Evolutionary conservation across 306 rosid genomes (phyloP), one percentile per base, ranked within the genome.

Genomic region (Mimosa pudica): DNA sequence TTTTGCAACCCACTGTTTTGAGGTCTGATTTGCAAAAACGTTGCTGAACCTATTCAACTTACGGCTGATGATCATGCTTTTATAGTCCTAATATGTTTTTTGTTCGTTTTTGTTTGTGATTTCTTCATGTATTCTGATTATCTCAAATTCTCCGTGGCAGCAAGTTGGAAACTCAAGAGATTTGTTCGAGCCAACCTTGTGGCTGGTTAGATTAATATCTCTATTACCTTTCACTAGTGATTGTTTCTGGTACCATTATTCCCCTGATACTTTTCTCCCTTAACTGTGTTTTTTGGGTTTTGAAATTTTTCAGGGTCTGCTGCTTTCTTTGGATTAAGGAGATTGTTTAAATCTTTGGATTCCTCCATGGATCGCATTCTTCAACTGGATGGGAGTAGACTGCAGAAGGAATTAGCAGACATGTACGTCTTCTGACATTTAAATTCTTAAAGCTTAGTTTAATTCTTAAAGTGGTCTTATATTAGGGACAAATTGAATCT

Each of bases 341-440:
- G 82, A 41, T 49, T 85, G 6, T 30, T 46, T 48, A 82, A 88
- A 81, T 79, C 94, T 70, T 62, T 86, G 38, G 70, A 80, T 77
- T 89, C 92, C 36, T 74, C 71, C 71, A 80, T 75, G 44, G 92
- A 87, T 46, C 86, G 83, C 71, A 88, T 95, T 78, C 97, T 95
- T 85, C 47, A 88, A 70, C 60, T 84, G 86, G 88, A 90, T 67
- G 98, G 97, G 70, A 91, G 85, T 86, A 76, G 77, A 76, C 80
- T 90, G 83, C 98, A 95, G 88, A 85, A 67, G 74, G 98, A 92
- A 87, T 82, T 95, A 32, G 92, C 91, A 12, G 87, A 87, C 73
- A 88, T 92, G 98, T 95, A 83, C 5, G 90, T 89, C 80, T 74
- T 77, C 79, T 71, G 61, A 46, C 57, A 80, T 76, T 60, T 79